phyloP scores from a whole-genome alignment of 768 basidiomycete genomes.

The Trametes elegans region DNA sequence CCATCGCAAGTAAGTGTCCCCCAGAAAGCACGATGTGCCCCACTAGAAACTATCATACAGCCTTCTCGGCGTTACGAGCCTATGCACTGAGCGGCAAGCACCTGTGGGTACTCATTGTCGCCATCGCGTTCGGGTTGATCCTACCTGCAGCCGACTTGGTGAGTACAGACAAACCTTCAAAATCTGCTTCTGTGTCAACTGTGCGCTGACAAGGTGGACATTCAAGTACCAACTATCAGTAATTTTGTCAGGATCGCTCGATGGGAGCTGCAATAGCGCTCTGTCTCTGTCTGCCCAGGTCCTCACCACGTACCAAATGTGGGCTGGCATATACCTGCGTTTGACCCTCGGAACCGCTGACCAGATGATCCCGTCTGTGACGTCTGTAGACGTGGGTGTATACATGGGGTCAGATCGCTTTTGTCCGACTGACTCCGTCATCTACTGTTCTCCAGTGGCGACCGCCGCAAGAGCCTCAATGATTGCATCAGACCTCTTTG shows the following conservation, averaged over 20 bases:
- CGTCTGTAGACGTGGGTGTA: not conserved
- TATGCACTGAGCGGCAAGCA: constrained; percentile 2
- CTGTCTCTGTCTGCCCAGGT: not conserved
- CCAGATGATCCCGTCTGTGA: not conserved
- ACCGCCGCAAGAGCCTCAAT: not conserved
- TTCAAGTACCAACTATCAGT: not conserved
- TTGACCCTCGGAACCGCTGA: not conserved
- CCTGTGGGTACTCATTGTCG: not conserved
- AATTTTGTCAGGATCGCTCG: too few species aligned
- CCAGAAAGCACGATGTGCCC: not conserved
- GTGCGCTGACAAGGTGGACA: too few species aligned
- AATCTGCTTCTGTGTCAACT: not conserved
- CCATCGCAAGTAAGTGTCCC: not conserved
- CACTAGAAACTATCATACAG: not conserved
- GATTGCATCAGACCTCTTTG: not conserved
- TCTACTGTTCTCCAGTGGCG: not conserved
- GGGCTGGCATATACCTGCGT: not conserved
- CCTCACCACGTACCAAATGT: too few species aligned
- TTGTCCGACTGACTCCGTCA: not conserved
- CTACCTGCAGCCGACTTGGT: constrained; percentile 1
- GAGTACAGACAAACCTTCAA: not conserved
- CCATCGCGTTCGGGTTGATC: not conserved
- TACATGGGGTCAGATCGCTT: too few species aligned
- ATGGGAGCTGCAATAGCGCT: too few species aligned
- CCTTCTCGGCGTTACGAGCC: constrained; percentile 3